These are phyloP conservation scores for Canavalia gladiata DNA, from an alignment of 306 rosid genomes.

Conservation along the genomic window DNA sequence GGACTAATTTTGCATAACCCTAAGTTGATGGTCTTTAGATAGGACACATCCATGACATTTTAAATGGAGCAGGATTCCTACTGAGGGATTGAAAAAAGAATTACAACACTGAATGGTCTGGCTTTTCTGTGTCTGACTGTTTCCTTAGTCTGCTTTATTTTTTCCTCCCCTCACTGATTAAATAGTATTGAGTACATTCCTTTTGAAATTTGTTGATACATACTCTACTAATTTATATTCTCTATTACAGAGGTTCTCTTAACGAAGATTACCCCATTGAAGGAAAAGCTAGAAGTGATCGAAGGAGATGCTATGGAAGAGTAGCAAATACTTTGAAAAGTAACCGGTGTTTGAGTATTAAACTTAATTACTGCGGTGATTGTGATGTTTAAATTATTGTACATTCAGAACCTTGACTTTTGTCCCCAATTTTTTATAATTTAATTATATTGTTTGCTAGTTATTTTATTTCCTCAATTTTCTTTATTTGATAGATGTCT, in stretches of 20 bases:
- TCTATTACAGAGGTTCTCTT: slow-evolving; percentile 78
- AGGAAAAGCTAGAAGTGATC: slow-evolving; percentile 67
- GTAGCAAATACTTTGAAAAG: slow-evolving; percentile 29
- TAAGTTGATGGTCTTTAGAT: neutral
- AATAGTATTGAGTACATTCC: neutral
- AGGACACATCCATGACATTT: neutral
- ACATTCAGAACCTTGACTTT: slow-evolving; percentile 27
- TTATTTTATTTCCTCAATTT: neutral
- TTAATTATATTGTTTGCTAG: slow-evolving; percentile 12
- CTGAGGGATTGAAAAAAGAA: neutral
- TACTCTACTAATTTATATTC: slow-evolving; percentile 38
- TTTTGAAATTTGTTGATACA: slow-evolving; percentile 5
- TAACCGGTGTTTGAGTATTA: neutral
- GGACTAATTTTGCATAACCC: neutral
- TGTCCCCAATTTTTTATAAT: neutral
- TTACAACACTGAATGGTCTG: neutral
- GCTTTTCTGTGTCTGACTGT: neutral
- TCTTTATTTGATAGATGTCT: neutral
- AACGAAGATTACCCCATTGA: slow-evolving; percentile 83
- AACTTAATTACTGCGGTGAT: slow-evolving; percentile 38
- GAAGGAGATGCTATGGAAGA: slow-evolving; percentile 97
- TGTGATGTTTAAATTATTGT: slow-evolving; percentile 34
- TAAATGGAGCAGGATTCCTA: too few species aligned
- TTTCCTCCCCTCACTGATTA: neutral
- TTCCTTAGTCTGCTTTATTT: neutral